Evolutionary conservation across 1,139 yeast genomes (phyloP), one percentile per base, ranked within the genome.

Genomic region (Saccharomyces pastorianus): DNA sequence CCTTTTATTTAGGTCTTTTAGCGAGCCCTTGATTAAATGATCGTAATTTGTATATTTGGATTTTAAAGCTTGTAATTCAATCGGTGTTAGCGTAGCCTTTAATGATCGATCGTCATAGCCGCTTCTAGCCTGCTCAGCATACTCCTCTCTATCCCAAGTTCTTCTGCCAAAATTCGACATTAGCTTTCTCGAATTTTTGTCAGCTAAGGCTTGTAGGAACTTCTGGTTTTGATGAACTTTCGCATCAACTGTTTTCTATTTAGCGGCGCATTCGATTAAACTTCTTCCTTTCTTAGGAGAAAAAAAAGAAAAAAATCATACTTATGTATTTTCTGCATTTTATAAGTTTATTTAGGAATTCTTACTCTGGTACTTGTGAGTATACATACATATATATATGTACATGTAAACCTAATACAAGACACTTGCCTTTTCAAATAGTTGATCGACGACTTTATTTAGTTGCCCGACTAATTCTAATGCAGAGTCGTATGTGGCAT

Each of bases 361-460:
- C 13, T n/a, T 17, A 17, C 52, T 17, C 17, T 25, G 38, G 29
- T 38, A 29, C 7, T 7, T 44, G 44, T 26, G 25, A 42, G 25
- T 46, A 32, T 41, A 4, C 6, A 25, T 49, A 28, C 48, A 28
- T 41, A 9, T 8, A 9, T 29, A 46, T 9, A 49, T 44, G 29
- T 29, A 46, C 7, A 49, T 44, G 29, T 51, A 27, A 41, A 51
- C 34, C 59, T 71, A 84, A 63, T 84, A 84, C 64, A 86, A 76
- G 47, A 87, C 81, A 48, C 95, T 83, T 8, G 98, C 99, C 75
- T 93, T 93, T 68, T 91, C 98, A 64, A 90, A 93, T 64, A 95
- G 78, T 63, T 90, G 79, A 65, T 95, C 99, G 29, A 93, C 97
- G 32, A 86, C 97, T 58, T 76, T 81, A 34, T 95, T 85, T 82